A percentile compares a stretch with the other conserved stretches of the same genome.
Evolutionary conservation across 768 basidiomycete species (phyloP).

Genomic region (Heimioporus sp.): DNA sequence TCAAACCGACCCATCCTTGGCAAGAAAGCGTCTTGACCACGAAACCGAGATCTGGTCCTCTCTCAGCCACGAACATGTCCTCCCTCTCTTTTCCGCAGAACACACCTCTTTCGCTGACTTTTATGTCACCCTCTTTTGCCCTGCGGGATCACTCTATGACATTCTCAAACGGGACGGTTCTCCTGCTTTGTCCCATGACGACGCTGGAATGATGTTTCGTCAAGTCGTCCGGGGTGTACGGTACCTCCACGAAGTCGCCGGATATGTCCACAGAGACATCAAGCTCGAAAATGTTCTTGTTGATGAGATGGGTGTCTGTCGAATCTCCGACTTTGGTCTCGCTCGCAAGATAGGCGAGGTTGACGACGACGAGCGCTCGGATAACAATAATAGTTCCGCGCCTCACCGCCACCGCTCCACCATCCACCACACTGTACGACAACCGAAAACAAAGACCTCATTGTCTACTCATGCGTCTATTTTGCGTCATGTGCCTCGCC

Average conservation of each 20-base stretch:
- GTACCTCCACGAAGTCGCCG: conserved; percentile 76
- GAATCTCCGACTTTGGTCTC: conserved; percentile 85
- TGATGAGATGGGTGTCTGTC: conserved; percentile 85
- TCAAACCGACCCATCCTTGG: conserved; percentile 45
- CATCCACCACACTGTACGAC: conserved; percentile 24
- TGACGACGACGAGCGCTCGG: conserved; percentile 34
- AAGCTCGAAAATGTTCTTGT: conserved; percentile 97
- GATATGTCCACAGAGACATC: conserved; percentile 88
- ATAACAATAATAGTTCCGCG: conserved; percentile 3
- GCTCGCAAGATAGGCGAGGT: conserved; percentile 59
- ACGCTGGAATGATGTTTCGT: conserved; percentile 80
- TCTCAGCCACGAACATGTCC: conserved; percentile 80
- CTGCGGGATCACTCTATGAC: conserved; percentile 82
- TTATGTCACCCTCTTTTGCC: conserved; percentile 82
- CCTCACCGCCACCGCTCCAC: conserved; percentile 27
- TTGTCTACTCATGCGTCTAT: conserved; percentile 13
- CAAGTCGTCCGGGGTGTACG: conserved; percentile 81
- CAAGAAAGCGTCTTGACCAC: conserved; percentile 58
- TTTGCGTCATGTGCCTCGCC: conserved; percentile 37
- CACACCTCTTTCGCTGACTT: conserved; percentile 66
- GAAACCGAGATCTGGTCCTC: conserved; percentile 74
- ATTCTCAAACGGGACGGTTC: conserved; percentile 70
- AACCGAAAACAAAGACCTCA: conserved; percentile 25
- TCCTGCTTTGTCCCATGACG: conserved; percentile 71
- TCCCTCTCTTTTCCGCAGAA: conserved; percentile 72